phyloP scores from a whole-genome alignment of 2,329 filamentous ascomycete species.

The Cladophialophora carrionii region DNA sequence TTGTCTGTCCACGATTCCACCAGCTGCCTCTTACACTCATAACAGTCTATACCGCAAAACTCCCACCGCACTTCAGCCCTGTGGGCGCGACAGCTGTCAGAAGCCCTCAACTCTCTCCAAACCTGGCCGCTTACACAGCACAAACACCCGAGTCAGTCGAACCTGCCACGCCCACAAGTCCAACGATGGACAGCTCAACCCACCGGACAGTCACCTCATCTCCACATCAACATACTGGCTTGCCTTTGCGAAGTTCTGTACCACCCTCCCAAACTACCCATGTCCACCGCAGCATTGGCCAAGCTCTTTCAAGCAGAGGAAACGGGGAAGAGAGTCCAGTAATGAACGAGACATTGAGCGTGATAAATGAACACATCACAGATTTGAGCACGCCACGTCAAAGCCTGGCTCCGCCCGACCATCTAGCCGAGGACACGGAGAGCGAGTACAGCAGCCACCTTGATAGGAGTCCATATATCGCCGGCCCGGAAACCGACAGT shows the following conservation, averaged over 20 bases:
- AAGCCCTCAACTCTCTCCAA: conserved; percentile 15
- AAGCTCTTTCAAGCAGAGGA: conserved; percentile 55
- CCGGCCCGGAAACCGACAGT: conserved; percentile 92
- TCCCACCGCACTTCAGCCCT: conserved; percentile 32
- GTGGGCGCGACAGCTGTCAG: conserved; percentile 16
- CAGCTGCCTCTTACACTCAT: conserved; percentile 15
- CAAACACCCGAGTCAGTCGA: conserved; percentile 35
- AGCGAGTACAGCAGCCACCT: conserved; percentile 86
- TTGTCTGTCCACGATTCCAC: neutral
- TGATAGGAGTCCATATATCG: conserved; percentile 80
- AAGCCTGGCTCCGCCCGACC: conserved; percentile 44
- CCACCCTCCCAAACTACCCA: conserved; percentile 44
- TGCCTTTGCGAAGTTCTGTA: conserved; percentile 43
- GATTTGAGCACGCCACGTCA: conserved; percentile 71
- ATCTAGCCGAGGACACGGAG: conserved; percentile 62
- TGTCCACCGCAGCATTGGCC: conserved; percentile 50
- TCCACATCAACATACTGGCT: conserved; percentile 35
- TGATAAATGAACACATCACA: conserved; percentile 96
- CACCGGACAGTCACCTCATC: conserved; percentile 11
- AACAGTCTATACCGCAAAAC: conserved; percentile 38
- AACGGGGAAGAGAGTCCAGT: conserved; percentile 69
- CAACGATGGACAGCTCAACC: conserved; percentile 4
- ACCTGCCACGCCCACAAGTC: conserved; percentile 24
- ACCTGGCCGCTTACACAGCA: conserved; percentile 6
- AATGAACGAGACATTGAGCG: conserved; percentile 90